Base-by-base conservation (phyloP, 257 asterid genomes). In the Linaria vulgaris region DNA sequence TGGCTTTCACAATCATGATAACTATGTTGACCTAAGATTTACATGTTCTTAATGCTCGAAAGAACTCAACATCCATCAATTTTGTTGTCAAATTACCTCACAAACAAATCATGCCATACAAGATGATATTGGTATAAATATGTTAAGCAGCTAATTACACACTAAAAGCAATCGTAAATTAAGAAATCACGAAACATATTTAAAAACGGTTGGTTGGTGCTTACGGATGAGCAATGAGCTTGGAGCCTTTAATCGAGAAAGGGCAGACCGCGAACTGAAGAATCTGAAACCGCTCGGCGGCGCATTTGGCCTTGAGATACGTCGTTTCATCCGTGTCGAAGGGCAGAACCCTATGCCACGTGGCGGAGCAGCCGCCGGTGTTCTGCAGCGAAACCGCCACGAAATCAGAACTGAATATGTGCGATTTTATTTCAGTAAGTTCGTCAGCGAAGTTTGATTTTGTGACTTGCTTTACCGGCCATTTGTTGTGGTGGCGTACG, bases 241-340 rank as follows among this genome's bases (percentile, higher is more conserved):
- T 85, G 61, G 96, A 85, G 38, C 68, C 90, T 51, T 77, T 61
- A 44, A 81, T 71, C 13, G 91, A 82, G 61, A 89, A 89, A 11
- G 99, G 97, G 77, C 96, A 92, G 77, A 89, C 90, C 19, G 96
- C 85, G 57, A 89, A 89, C 76, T 92, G 96, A 67, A 92, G 77
- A 60, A 89, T 73, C 79, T 87, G 96, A 76, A 80, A 92, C 59
- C 89, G 76, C 72, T 82, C 88, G 9, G 98, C 95, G 10, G 84
- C 76, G 57, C 53, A 77, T 72, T 80, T 89, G 69, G 86, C 82
- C 75, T 92, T 92, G 59, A 74, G 64, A 66, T 92, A 92, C 12
- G 90, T 91, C 38, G 82, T 76, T 48, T 82, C 88, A 17, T 78
- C 73, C 56, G 91, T 83, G 76, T 92, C 98, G 61, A 92, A 64